These are phyloP conservation scores for Stachybotrys echinatus DNA, from an alignment of 2,329 filamentous ascomycete genomes.

Conservation along the genomic window DNA sequence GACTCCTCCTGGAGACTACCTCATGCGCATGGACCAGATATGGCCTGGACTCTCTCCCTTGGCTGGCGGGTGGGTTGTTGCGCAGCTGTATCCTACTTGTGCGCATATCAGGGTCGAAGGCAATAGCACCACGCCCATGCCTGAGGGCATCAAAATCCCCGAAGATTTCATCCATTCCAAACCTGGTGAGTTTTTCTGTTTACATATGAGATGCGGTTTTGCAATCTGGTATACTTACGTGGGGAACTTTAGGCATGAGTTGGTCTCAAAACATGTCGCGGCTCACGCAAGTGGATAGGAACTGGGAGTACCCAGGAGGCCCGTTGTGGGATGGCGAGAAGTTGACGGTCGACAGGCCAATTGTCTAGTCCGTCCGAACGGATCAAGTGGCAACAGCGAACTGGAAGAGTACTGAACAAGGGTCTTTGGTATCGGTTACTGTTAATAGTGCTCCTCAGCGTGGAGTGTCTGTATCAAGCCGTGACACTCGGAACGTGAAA, in stretches of 20 bases:
- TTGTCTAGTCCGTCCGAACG: neutral
- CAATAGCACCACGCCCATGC: neutral
- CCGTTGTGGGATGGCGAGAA: neutral
- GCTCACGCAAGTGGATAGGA: too few relatives aligned
- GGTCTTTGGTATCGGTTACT: too few relatives aligned
- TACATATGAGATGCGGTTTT: neutral
- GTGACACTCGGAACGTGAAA: too few relatives aligned
- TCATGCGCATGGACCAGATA: conserved; percentile 5
- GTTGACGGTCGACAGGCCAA: neutral
- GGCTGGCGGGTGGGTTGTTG: neutral
- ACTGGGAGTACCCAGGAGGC: neutral
- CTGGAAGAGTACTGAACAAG: too few relatives aligned
- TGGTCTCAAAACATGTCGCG: neutral
- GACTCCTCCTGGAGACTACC: conserved; percentile 12
- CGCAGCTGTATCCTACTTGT: conserved; percentile 3
- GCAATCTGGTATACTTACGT: neutral
- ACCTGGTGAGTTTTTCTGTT: neutral
- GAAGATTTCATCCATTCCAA: neutral
- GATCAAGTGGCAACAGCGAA: too few relatives aligned
- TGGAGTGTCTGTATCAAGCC: too few relatives aligned
- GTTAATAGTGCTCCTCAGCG: too few relatives aligned
- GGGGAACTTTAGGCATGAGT: neutral
- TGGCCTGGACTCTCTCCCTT: neutral
- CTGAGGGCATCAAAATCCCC: conserved; percentile 1
- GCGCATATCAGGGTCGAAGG: conserved; percentile 2